A percentile compares a stretch with the other conserved stretches of the same genome.
Evolutionary conservation across 2,329 filamentous ascomycete genomes (phyloP).

Genomic region (Fusarium goolgardi): DNA sequence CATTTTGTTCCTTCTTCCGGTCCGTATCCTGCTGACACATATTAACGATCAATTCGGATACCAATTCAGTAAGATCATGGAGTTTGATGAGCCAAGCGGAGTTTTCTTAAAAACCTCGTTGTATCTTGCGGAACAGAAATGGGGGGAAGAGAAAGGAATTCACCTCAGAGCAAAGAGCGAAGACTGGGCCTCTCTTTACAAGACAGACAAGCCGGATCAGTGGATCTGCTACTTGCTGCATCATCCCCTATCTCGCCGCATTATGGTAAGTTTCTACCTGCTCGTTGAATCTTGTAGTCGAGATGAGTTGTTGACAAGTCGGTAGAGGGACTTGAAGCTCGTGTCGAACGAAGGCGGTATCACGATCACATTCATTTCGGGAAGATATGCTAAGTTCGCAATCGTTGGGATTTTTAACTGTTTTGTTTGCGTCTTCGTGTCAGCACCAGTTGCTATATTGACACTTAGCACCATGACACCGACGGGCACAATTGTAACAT

Average conservation of each 20-base stretch:
- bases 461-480: constrained; percentile 11
- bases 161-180: constrained; percentile 11
- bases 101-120: not conserved
- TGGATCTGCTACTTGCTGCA: not conserved
- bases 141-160: constrained; percentile 10
- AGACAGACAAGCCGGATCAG: constrained; percentile 11
- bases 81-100: constrained; percentile 8
- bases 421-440: constrained; percentile 11
- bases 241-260: not conserved
- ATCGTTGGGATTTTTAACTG: constrained; percentile 16
- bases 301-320: not conserved
- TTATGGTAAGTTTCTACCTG: constrained; percentile 9
- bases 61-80: constrained; percentile 12
- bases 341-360: not conserved
- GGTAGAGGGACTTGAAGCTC: not conserved
- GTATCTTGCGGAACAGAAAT: not conserved
- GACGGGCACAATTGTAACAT: constrained; percentile 2
- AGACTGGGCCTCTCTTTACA: constrained; percentile 13
- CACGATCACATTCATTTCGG: not conserved
- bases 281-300: too few species aligned
- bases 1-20: not conserved
- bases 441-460: constrained; percentile 21
- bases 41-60: constrained; percentile 13
- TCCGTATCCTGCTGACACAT: not conserved
- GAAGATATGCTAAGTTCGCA: not conserved